Conservation (phyloP, 1,284 basidiomycete genomes). For the Meira nashicola region DNA sequence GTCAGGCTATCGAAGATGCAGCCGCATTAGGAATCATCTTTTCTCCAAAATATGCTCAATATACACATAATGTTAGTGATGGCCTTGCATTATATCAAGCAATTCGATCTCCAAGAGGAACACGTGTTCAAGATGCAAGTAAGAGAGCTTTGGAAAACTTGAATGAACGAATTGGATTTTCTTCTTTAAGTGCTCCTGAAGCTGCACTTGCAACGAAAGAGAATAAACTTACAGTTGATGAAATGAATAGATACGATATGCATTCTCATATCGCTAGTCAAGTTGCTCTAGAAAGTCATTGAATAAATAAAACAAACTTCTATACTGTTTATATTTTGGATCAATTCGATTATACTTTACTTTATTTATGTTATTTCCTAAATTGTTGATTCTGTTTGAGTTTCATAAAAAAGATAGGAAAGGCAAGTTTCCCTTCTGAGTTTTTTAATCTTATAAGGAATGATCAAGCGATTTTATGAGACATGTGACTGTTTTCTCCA, state of each 20-base stretch:
- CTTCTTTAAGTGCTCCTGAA: constrained; percentile 47
- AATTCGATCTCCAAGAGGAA: constrained; percentile 54
- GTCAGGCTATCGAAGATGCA: constrained; percentile 24
- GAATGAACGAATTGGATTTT: constrained; percentile 55
- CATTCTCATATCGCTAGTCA: constrained; percentile 23
- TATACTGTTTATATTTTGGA: too few species aligned
- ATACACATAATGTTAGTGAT: constrained; percentile 40
- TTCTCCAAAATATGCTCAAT: constrained; percentile 19
- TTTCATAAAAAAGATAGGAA: too few species aligned
- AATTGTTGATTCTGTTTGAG: too few species aligned
- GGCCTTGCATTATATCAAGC: constrained; percentile 53
- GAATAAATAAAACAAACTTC: too few species aligned
- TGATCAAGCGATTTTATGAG: too few species aligned
- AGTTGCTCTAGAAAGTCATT: too few species aligned
- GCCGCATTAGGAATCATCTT: constrained; percentile 18
- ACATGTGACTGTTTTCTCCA: too few species aligned
- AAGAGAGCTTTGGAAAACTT: constrained; percentile 53
- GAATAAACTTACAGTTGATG: constrained; percentile 49
- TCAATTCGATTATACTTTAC: too few species aligned
- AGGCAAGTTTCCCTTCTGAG: too few species aligned
- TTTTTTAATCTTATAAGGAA: too few species aligned
- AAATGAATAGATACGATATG: constrained; percentile 39
- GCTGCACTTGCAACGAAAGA: constrained; percentile 51
- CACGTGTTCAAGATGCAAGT: constrained; percentile 54
- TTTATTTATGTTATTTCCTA: too few species aligned